Evolutionary conservation across 2,329 filamentous ascomycete genomes (phyloP), one percentile per base, ranked within the genome.

Genomic region (Fusarium robinianum): DNA sequence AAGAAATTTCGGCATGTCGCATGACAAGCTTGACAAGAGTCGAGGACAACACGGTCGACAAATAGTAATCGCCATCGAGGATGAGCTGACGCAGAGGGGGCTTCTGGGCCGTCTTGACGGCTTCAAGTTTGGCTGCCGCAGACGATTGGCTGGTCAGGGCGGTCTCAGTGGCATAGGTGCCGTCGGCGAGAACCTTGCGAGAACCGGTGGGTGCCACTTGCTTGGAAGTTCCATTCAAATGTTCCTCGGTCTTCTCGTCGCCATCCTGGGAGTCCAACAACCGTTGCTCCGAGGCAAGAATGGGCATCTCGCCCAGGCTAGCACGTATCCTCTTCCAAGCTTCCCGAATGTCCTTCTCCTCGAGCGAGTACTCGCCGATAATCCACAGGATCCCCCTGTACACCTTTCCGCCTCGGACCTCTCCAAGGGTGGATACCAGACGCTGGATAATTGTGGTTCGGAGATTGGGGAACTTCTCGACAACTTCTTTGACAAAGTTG

Each of bases 331-430:
- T 83, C 73, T 94, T 96, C 94, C 94, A 99, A 0, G 92, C 92
- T 63, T 96, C 92, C 55, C 90, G 83, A 60, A 99, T 97, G 62
- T 97, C 91, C 63, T 84, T 90, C 68, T 94, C 88, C 65, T 96
- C 90, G 21, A 96, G 74, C 19, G 91, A 96, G 68, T 97, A 99
- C 70, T 99, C 94, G 66, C 94, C 94, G 57, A 99, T 84, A 61
- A 97, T 96, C 94, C 94, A 99, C 53, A 99, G 77, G 31, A 95
- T 94, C 33, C 94, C 94, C 44, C 94, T 84, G 69, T 97, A 99
- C 11, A 99, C 92, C 75, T 97, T 99, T 31, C 94, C 94, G 51
- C 94, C 91, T 48, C 94, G 85, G 17, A 99, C 94, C 68, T 99
- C 94, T 60, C 85, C 85, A 30, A 99, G 77, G 2, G 94, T 97